Evolutionary conservation across 1,284 basidiomycete genomes (phyloP).

Genomic region (Ceratobasidium papillatum): DNA sequence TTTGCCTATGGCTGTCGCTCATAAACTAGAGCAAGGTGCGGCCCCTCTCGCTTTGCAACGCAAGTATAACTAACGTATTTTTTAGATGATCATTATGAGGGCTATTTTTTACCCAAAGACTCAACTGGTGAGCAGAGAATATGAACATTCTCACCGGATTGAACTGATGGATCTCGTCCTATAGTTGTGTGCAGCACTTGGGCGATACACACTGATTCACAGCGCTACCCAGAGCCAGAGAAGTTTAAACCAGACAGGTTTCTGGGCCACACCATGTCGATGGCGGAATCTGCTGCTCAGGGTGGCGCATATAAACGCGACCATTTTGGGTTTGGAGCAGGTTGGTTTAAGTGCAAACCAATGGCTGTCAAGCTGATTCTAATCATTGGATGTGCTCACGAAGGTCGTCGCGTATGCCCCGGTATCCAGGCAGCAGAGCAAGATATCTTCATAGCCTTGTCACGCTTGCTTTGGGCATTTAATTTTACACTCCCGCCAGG

Average conservation of each 20-base stretch:
- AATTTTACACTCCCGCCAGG: slow-evolving; percentile 8
- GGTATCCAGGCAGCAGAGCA: slow-evolving; percentile 30
- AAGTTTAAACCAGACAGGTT: slow-evolving; percentile 89
- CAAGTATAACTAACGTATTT: not conserved
- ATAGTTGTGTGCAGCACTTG: slow-evolving; percentile 18
- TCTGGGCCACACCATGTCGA: slow-evolving; percentile 68
- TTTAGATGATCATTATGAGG: slow-evolving; percentile 29
- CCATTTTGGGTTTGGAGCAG: slow-evolving; percentile 36
- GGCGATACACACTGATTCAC: slow-evolving; percentile 58
- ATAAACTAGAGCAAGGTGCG: slow-evolving; percentile 26
- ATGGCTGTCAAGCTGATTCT: not conserved
- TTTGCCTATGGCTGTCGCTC: slow-evolving; percentile 9
- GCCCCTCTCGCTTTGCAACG: not conserved
- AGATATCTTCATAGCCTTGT: slow-evolving; percentile 25
- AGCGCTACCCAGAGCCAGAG: slow-evolving; percentile 89
- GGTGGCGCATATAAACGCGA: slow-evolving; percentile 19
- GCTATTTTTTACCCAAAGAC: slow-evolving; percentile 24
- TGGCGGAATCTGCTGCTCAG: slow-evolving; percentile 22
- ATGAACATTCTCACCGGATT: not conserved
- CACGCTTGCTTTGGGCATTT: slow-evolving; percentile 34
- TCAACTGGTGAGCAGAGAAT: not conserved
- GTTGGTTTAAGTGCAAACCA: not conserved
- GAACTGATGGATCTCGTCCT: not conserved
- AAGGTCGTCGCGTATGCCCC: slow-evolving; percentile 30
- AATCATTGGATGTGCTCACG: too few relatives aligned